These are phyloP conservation scores for Protomyces inundatus DNA, from an alignment of 1,139 yeast genomes.

Conservation along the genomic window DNA sequence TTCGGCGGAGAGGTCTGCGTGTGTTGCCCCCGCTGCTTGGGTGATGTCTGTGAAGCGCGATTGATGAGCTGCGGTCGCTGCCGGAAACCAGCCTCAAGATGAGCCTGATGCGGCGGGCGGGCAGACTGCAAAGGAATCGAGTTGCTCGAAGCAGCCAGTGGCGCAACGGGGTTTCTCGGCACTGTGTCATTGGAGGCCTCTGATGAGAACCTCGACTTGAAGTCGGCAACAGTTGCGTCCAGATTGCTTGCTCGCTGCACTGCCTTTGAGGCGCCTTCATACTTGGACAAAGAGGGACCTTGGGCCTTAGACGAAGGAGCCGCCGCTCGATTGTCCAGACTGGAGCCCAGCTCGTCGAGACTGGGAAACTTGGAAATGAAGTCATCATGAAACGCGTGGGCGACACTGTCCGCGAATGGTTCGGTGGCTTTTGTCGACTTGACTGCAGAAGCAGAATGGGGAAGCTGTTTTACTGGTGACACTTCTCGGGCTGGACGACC, in stretches of 20 bases:
- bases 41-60: conserved; percentile 16
- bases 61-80: conserved; percentile 8
- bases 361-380: conserved; percentile 25
- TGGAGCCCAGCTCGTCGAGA: conserved; percentile 7
- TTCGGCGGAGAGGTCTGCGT: conserved; percentile 18
- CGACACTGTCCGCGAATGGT: background rate
- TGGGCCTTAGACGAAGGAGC: too few relatives aligned
- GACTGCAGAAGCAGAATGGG: background rate
- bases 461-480: conserved; percentile 8
- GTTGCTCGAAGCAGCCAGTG: too few relatives aligned
- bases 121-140: background rate
- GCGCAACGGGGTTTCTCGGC: too few relatives aligned
- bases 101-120: background rate
- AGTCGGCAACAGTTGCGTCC: too few relatives aligned
- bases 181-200: too few relatives aligned
- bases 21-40: conserved; percentile 10
- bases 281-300: too few relatives aligned
- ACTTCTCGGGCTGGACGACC: conserved; percentile 30
- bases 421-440: background rate
- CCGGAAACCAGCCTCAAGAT: background rate
- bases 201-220: too few relatives aligned
- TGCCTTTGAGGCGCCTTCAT: too few relatives aligned
- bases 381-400: conserved; percentile 16
- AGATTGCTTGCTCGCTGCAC: too few relatives aligned
- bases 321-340: background rate